A percentile compares a stretch with the other conserved stretches of the same genome.
Evolutionary conservation across 2,329 filamentous ascomycete genomes (phyloP).

Genomic region (Trichoderma aggressivum): DNA sequence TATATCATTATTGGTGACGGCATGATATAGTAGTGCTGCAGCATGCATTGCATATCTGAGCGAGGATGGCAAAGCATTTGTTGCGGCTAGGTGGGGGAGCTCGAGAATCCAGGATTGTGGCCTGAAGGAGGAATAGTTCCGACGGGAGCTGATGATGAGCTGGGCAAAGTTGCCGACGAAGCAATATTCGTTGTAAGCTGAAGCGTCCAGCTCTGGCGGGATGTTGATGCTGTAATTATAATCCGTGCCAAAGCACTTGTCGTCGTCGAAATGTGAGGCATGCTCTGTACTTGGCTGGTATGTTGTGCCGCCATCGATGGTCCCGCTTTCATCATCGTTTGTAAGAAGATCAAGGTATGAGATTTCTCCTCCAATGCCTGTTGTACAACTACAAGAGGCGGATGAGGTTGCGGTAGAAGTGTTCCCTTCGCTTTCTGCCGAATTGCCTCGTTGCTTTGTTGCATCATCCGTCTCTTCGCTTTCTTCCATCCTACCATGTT

Average conservation of each 20-base stretch:
- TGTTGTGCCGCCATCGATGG: too few relatives aligned
- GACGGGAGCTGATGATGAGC: slow-evolving; percentile 1
- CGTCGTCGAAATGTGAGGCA: not conserved
- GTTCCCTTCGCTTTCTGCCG: not conserved
- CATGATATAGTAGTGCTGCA: not conserved
- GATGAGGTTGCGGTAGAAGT: not conserved
- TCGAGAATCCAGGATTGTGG: slow-evolving; percentile 7
- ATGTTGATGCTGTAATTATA: not conserved
- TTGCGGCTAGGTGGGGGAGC: not conserved
- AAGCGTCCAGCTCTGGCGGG: not conserved
- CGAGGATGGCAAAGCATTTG: not conserved
- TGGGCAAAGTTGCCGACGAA: not conserved
- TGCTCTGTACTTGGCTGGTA: too few relatives aligned
- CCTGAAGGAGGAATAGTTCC: not conserved
- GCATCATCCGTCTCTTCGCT: not conserved
- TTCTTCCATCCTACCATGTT: not conserved
- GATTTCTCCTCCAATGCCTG: not conserved
- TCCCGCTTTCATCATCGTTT: not conserved
- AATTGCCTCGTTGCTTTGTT: not conserved
- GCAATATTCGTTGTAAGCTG: not conserved
- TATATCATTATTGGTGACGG: not conserved
- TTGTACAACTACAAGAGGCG: not conserved
- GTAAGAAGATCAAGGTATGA: not conserved
- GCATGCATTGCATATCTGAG: slow-evolving; percentile 9
- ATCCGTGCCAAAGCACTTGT: not conserved